These are phyloP conservation scores for Amanita subjunquillea DNA, from an alignment of 768 basidiomycete species.

Conservation along the genomic window DNA sequence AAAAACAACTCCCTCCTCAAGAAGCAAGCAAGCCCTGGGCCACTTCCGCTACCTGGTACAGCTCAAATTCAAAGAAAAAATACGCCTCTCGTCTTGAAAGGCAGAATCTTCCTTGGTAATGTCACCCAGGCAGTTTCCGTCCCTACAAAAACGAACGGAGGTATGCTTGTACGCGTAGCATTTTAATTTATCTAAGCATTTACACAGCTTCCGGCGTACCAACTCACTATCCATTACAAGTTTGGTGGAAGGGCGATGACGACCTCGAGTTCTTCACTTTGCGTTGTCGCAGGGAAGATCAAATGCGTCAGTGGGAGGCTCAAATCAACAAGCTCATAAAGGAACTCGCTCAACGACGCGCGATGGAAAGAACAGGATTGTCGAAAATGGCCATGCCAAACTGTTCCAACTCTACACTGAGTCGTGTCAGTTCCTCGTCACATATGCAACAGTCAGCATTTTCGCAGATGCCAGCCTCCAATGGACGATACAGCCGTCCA, in stretches of 20 bases:
- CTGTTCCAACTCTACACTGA: conserved; percentile 32
- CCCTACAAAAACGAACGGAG: conserved; percentile 43
- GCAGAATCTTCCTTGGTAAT: conserved; percentile 94
- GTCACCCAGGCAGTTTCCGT: conserved; percentile 73
- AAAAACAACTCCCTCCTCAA: conserved; percentile 89
- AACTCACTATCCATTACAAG: conserved; percentile 70
- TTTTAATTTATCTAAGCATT: background rate
- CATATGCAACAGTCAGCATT: conserved; percentile 22
- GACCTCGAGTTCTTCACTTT: conserved; percentile 91
- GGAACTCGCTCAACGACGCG: conserved; percentile 60
- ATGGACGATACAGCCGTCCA: conserved; percentile 4
- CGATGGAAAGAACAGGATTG: conserved; percentile 46
- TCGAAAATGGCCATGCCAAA: conserved; percentile 42
- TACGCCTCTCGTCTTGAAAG: conserved; percentile 83
- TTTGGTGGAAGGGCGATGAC: conserved; percentile 93
- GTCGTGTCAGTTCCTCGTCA: conserved; percentile 22
- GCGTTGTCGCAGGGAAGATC: conserved; percentile 87
- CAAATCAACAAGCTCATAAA: conserved; percentile 83
- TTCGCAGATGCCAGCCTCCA: conserved; percentile 9
- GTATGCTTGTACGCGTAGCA: conserved; percentile 29
- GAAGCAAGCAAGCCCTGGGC: conserved; percentile 53
- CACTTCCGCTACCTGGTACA: conserved; percentile 33
- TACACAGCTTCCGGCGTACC: conserved; percentile 33
- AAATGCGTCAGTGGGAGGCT: conserved; percentile 86
- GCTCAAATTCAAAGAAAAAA: conserved; percentile 46